Evolutionary conservation across 1,139 yeast species (phyloP), one percentile per base, ranked within the genome.

Genomic region (Diutina catenulata): DNA sequence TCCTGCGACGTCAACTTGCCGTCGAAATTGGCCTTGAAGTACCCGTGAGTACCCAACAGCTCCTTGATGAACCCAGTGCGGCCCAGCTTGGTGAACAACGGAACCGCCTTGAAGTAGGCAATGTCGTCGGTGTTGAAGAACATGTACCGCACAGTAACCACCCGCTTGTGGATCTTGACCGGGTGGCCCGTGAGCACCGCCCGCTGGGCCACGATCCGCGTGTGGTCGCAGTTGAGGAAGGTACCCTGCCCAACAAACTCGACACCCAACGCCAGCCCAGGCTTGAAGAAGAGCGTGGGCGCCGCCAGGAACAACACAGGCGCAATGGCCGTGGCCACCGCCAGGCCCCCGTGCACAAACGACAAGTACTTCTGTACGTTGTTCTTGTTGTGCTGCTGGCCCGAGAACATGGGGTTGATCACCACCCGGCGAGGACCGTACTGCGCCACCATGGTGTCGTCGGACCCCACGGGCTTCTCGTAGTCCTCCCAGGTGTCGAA

Each of bases 31-130:
- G 96, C 95, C 63, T 93, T 93, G 70, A 81, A 88, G 62, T 91
- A 86, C 45, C 99, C 99, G 58, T 93, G 98, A 3, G 98, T 93
- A 62, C 99, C 99, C 62, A 93, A 70, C 55, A 88, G 75, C 56
- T 91, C 97, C 59, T 86, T 88, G 56, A 93, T 86, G 56, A 80
- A 82, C 41, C 99, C 99, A 29, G 87, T 70, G 56, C 96, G 76
- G 38, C 98, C 98, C 49, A 79, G 71, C 56, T 84, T 86, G 36
- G 97, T 88, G 58, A 86, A 91, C 45, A 93, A 64, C 29, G 97
- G 97, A 47, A 93, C 80, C 4, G 93, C 81, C 63, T 84, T 84
- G 70, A 82, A 93, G 77, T 83, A 84, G 46, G 74, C 74, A 48
- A 93, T 82, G 55, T 93, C 99, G 35, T 82, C 87, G 10, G 86